Evolutionary conservation across 805 yeast genomes (phyloP).

Genomic region (Candida xiaguanensis): DNA sequence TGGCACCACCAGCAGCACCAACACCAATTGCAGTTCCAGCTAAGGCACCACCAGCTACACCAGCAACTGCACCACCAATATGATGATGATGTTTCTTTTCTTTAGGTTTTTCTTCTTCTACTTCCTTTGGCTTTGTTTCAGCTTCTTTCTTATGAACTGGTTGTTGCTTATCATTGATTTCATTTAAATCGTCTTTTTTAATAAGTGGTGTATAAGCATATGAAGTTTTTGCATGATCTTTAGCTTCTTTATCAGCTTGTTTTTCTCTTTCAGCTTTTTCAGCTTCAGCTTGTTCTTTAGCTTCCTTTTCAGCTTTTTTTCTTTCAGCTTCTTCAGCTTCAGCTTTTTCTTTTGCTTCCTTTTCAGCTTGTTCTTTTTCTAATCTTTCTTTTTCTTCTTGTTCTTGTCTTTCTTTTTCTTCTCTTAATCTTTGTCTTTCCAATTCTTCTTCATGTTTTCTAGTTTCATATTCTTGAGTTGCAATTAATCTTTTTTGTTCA

Average conservation of each 20-base stretch:
- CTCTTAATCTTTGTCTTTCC: slow-evolving; percentile 36
- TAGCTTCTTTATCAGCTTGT: slow-evolving; percentile 15
- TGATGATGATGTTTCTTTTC: slow-evolving; percentile 10
- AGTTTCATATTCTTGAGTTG: slow-evolving; percentile 38
- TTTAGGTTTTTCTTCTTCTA: slow-evolving; percentile 19
- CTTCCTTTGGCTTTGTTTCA: slow-evolving; percentile 7
- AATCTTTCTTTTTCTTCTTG: slow-evolving; percentile 18
- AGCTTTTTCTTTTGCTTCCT: slow-evolving; percentile 9
- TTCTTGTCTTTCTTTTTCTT: slow-evolving; percentile 32
- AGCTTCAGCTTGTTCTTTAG: slow-evolving; percentile 11
- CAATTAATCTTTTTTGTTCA: slow-evolving; percentile 37
- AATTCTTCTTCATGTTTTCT: slow-evolving; percentile 21
- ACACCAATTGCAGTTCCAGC: slow-evolving; percentile 8
- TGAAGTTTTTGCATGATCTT: slow-evolving; percentile 15
- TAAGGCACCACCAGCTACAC: slow-evolving; percentile 8
- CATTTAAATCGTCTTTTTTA: slow-evolving; percentile 3
- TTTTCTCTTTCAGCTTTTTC: slow-evolving; percentile 13
- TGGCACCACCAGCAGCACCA: slow-evolving; percentile 8
- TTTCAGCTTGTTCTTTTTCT: slow-evolving; percentile 15
- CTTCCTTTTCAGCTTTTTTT: slow-evolving; percentile 15
- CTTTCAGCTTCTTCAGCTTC: slow-evolving; percentile 13
- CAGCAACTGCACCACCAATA: slow-evolving; percentile 4
- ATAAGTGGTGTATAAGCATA: slow-evolving; percentile 2
- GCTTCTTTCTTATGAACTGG: slow-evolving; percentile 7
- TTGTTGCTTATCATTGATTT: slow-evolving; percentile 8